Conservation (phyloP, 805 yeast genomes). For the Zygotorulaspora danielsina region DNA sequence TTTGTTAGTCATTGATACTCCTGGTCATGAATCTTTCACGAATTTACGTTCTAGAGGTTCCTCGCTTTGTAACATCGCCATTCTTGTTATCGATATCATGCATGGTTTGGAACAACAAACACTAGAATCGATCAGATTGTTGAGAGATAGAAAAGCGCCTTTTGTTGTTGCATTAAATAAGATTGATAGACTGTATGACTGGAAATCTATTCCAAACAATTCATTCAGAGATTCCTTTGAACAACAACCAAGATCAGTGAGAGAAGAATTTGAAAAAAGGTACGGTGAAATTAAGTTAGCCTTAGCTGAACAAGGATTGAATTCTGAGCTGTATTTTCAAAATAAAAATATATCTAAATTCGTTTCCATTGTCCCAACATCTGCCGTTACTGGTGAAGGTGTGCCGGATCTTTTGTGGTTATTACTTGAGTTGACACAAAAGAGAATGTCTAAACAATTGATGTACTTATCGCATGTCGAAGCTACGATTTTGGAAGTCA, state of each 20-base stretch:
- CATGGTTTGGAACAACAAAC: constrained; percentile 99
- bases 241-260: constrained; percentile 77
- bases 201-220: constrained; percentile 88
- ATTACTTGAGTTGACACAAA: constrained; percentile 90
- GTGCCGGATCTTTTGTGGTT: constrained; percentile 97
- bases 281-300: constrained; percentile 81
- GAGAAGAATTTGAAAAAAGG: constrained; percentile 87
- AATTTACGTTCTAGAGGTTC: constrained; percentile 98
- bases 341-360: constrained; percentile 90
- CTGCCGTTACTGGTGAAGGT: constrained; percentile 99
- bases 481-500: constrained; percentile 95
- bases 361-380: constrained; percentile 96
- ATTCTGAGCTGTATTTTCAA: constrained; percentile 93
- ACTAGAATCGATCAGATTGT: constrained; percentile 82
- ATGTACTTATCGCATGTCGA: constrained; percentile 87
- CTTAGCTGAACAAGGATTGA: constrained; percentile 95
- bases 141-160: constrained; percentile 97
- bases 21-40: constrained; percentile 99
- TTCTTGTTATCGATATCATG: constrained; percentile 96
- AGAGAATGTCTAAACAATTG: constrained; percentile 97
- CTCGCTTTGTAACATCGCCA: constrained; percentile 97
- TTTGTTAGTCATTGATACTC: constrained; percentile 92
- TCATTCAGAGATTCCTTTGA: constrained; percentile 92
- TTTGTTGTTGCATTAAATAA: constrained; percentile 95
- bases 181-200: constrained; percentile 94